A percentile compares a stretch with the other conserved stretches of the same genome.
These are phyloP conservation scores for Didymellaceae sp. DNA, from an alignment of 2,329 filamentous ascomycete species.

Conservation along the genomic window DNA sequence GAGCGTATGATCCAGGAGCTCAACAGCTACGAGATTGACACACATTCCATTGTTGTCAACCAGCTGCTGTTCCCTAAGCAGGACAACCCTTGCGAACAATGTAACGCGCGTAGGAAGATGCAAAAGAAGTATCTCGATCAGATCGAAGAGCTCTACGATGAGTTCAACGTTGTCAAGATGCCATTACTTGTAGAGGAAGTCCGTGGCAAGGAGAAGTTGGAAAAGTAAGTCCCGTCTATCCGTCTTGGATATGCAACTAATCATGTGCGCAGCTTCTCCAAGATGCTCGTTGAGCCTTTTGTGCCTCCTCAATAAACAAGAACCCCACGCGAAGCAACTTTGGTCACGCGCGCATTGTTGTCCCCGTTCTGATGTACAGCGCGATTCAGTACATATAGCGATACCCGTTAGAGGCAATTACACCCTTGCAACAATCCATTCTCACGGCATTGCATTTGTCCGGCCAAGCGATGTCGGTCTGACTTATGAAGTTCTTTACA, in stretches of 20 bases:
- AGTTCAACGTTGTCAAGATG: conserved; percentile 99
- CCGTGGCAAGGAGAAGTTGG: conserved; percentile 89
- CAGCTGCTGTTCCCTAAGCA: conserved; percentile 92
- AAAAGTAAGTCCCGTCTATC: conserved; percentile 59
- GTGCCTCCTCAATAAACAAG: conserved; percentile 63
- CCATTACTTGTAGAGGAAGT: conserved; percentile 95
- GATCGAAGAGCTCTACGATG: conserved; percentile 97
- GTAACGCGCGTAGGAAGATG: conserved; percentile 94
- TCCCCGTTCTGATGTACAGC: background rate
- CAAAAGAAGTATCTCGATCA: conserved; percentile 99
- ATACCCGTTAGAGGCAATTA: conserved; percentile 21
- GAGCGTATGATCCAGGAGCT: conserved; percentile 99
- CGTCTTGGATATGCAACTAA: conserved; percentile 13
- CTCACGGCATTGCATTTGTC: background rate
- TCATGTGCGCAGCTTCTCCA: conserved; percentile 65
- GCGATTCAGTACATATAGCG: conserved; percentile 19
- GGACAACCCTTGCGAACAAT: conserved; percentile 89
- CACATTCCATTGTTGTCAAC: conserved; percentile 97
- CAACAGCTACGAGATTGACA: conserved; percentile 90
- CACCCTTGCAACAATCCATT: conserved; percentile 10
- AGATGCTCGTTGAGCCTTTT: conserved; percentile 81
- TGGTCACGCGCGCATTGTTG: conserved; percentile 4
- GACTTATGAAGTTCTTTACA: conserved; percentile 1
- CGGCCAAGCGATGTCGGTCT: conserved; percentile 3
- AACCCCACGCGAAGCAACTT: conserved; percentile 1